phyloP scores from a whole-genome alignment of 495 filamentous ascomycete genomes.

The Penicillium arizonense region DNA sequence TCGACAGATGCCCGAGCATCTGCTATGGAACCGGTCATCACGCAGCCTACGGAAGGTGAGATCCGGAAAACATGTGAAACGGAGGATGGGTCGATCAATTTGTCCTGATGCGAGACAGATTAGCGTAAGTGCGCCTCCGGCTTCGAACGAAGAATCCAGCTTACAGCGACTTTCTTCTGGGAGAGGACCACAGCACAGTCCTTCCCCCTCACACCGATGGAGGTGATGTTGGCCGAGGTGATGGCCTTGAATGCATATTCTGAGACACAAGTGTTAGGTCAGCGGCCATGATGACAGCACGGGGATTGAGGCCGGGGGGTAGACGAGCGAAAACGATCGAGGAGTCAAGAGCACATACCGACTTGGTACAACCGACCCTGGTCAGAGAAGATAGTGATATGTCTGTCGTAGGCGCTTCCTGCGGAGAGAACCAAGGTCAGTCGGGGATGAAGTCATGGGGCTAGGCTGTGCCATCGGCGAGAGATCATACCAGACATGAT shows the following conservation, averaged over 20 bases:
- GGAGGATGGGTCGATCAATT: slow-evolving; percentile 95
- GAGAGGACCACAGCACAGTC: slow-evolving; percentile 95
- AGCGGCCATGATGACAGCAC: slow-evolving; percentile 17
- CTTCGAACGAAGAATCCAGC: slow-evolving; percentile 33
- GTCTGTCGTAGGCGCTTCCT: slow-evolving; percentile 97
- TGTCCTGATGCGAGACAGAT: slow-evolving; percentile 62
- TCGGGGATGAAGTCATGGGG: slow-evolving; percentile 37
- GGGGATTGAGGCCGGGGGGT: not conserved
- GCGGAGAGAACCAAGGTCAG: slow-evolving; percentile 34
- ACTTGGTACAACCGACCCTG: slow-evolving; percentile 99
- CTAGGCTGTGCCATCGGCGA: slow-evolving; percentile 8
- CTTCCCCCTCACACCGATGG: slow-evolving; percentile 92
- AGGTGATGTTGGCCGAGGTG: slow-evolving; percentile 97
- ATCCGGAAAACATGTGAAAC: slow-evolving; percentile 97
- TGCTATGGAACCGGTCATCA: slow-evolving; percentile 98
- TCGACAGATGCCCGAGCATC: slow-evolving; percentile 91
- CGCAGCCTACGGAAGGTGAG: slow-evolving; percentile 93
- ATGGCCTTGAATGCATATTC: slow-evolving; percentile 99
- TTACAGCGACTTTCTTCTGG: slow-evolving; percentile 98
- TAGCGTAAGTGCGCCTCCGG: slow-evolving; percentile 2
- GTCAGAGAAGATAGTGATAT: slow-evolving; percentile 99
- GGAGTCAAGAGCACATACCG: slow-evolving; percentile 61
- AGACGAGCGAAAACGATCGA: not conserved
- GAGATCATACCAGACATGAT: slow-evolving; percentile 45
- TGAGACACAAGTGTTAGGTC: slow-evolving; percentile 36